Evolutionary conservation across 2,329 filamentous ascomycete species (phyloP).

Genomic region (Tolypocladium inflatum): DNA sequence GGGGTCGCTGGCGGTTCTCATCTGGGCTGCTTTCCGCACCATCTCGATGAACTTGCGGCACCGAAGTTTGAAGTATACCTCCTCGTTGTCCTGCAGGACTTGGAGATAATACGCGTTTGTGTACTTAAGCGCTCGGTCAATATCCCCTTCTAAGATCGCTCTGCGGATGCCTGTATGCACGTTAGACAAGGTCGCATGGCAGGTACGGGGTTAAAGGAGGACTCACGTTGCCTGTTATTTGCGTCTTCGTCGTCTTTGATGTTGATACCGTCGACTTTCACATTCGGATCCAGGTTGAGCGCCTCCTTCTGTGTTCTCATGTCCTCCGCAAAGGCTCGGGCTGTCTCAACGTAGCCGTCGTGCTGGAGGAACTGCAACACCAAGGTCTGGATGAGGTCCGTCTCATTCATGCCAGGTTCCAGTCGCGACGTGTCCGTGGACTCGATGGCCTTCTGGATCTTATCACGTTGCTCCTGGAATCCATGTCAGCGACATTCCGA

Average conservation of each 20-base stretch:
- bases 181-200: conserved; percentile 7
- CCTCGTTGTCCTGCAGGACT: conserved; percentile 70
- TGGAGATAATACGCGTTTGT: conserved; percentile 70
- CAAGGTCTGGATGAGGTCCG: conserved; percentile 70
- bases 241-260: conserved; percentile 79
- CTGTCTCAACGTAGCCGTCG: conserved; percentile 91
- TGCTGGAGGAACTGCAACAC: conserved; percentile 83
- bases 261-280: conserved; percentile 49
- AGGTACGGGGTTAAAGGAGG: not conserved
- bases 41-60: conserved; percentile 95
- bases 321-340: conserved; percentile 77
- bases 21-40: conserved; percentile 65
- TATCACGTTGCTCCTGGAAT: conserved; percentile 48
- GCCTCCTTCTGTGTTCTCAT: conserved; percentile 64
- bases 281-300: conserved; percentile 47
- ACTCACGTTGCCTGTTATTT: conserved; percentile 71
- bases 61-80: conserved; percentile 78
- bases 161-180: conserved; percentile 61
- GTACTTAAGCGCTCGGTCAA: conserved; percentile 79
- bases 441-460: conserved; percentile 51
- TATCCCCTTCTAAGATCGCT: conserved; percentile 83
- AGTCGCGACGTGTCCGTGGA: conserved; percentile 48
- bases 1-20: conserved; percentile 38
- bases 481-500: conserved; percentile 6
- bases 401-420: conserved; percentile 59